Evolutionary conservation across 257 asterid species (phyloP).

Genomic region (Verbena officinalis): DNA sequence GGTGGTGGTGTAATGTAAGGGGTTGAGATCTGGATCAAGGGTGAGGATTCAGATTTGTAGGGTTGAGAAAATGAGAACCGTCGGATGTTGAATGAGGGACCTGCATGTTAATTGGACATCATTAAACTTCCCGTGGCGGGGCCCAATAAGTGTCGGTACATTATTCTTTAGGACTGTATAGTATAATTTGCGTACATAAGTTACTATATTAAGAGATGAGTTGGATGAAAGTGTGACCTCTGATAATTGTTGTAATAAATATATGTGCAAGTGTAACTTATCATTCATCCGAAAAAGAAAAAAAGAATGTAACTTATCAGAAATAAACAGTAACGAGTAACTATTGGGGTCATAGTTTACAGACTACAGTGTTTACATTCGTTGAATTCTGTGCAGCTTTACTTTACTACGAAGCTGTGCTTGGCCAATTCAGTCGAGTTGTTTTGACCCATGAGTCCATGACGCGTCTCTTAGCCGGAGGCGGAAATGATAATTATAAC

Average conservation of each 20-base stretch:
- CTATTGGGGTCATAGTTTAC: background rate
- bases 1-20: no score
- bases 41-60: slow-evolving; percentile 64
- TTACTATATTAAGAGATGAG: no score
- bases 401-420: background rate
- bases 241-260: no score
- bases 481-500: background rate
- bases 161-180: background rate
- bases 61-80: slow-evolving; percentile 18
- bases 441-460: background rate
- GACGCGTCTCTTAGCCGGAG: background rate
- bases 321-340: no score
- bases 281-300: no score
- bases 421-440: background rate
- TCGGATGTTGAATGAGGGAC: slow-evolving; percentile 33
- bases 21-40: slow-evolving; percentile 53
- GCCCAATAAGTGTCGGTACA: slow-evolving; percentile 49
- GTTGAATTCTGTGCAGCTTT: background rate
- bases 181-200: no score
- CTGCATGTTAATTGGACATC: slow-evolving; percentile 2
- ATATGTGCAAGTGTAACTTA: background rate
- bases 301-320: no score
- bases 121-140: slow-evolving; percentile 32
- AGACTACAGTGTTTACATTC: slow-evolving; percentile 2
- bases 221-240: background rate